These are phyloP conservation scores for Plasmodium billcollinsi DNA, from an alignment of 169 alveolate species.

Conservation along the genomic window DNA sequence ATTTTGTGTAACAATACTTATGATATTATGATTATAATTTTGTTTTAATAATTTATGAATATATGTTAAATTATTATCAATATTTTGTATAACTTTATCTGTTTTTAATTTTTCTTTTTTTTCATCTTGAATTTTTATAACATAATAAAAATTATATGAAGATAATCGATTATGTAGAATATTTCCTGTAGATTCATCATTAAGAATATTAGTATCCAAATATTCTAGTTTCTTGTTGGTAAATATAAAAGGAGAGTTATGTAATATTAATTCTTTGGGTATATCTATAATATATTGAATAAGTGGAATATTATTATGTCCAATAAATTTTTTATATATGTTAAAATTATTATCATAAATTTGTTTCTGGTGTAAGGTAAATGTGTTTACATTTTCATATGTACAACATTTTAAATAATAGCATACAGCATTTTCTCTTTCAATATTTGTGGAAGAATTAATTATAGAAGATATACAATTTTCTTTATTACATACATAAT, in stretches of 20 bases:
- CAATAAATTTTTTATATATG: constrained; percentile 19
- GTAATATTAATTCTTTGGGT: constrained; percentile 12
- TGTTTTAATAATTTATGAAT: neutral
- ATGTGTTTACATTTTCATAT: neutral
- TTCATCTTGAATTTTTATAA: constrained; percentile 18
- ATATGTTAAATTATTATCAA: neutral
- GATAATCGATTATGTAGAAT: neutral
- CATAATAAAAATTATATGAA: constrained; percentile 20
- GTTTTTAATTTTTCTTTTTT: neutral
- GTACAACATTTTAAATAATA: constrained; percentile 12
- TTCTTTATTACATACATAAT: neutral
- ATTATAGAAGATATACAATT: neutral
- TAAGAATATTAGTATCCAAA: constrained; percentile 1
- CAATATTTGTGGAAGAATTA: neutral
- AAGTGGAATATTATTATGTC: constrained; percentile 19
- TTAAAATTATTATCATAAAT: constrained; percentile 22
- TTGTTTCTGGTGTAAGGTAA: neutral
- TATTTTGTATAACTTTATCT: too few species aligned
- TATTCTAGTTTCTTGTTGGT: constrained; percentile 20
- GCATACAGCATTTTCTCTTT: neutral
- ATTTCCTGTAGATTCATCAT: neutral
- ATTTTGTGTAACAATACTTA: constrained; percentile 24
- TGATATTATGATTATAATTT: neutral
- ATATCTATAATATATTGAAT: constrained; percentile 32
- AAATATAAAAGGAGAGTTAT: constrained; percentile 38